These are phyloP conservation scores for Candida maesae DNA, from an alignment of 805 yeast species.

Conservation along the genomic window DNA sequence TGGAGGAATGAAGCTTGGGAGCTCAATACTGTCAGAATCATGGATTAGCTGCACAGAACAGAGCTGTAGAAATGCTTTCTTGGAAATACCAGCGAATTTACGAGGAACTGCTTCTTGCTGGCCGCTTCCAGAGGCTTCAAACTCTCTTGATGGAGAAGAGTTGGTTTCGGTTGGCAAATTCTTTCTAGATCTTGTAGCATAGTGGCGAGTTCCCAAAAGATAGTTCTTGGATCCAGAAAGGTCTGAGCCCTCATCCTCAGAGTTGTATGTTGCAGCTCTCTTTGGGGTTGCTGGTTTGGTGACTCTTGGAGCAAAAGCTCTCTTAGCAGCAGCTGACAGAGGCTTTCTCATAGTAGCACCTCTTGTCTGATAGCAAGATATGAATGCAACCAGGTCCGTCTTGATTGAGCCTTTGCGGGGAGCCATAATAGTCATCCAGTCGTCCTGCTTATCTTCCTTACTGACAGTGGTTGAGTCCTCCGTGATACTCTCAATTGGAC, in stretches of 20 bases:
- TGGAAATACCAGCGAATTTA: slow-evolving; percentile 4
- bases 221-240: slow-evolving; percentile 1
- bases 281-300: not conserved
- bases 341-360: not conserved
- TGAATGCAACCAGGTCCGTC: slow-evolving; percentile 1
- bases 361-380: slow-evolving; percentile 1
- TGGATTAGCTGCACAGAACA: slow-evolving; percentile 22
- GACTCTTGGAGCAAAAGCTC: slow-evolving; percentile 2
- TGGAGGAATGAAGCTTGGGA: slow-evolving; percentile 23
- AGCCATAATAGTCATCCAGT: slow-evolving; percentile 3
- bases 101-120: slow-evolving; percentile 5
- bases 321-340: not conserved
- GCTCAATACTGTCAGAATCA: slow-evolving; percentile 7
- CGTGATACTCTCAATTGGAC: not conserved
- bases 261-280: slow-evolving; percentile 1
- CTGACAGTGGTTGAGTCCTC: not conserved
- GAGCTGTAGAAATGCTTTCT: slow-evolving; percentile 10
- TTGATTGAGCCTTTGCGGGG: slow-evolving; percentile 2
- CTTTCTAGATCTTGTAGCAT: slow-evolving; percentile 18
- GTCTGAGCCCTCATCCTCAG: slow-evolving; percentile 7
- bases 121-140: not conserved
- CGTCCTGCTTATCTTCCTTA: not conserved
- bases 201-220: slow-evolving; percentile 2
- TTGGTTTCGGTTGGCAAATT: not conserved
- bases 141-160: not conserved